These are phyloP conservation scores for Rhynchospora pubera DNA, from an alignment of 176 grass and related monocot genomes.

Conservation along the genomic window DNA sequence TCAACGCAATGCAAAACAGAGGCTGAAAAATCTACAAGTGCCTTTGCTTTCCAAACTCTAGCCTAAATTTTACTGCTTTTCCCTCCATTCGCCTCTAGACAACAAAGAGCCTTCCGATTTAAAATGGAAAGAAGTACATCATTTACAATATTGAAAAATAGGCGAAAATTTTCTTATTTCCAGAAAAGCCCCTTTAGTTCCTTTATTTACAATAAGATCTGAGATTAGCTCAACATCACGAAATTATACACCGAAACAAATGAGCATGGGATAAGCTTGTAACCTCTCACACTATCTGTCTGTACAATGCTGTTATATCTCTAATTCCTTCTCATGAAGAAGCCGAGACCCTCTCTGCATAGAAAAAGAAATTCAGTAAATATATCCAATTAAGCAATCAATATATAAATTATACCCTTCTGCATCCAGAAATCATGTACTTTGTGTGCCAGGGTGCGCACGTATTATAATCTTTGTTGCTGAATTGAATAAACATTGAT, in stretches of 20 bases:
- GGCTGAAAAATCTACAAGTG: constrained; percentile 68
- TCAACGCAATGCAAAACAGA: constrained; percentile 43
- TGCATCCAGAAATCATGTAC: too few species aligned
- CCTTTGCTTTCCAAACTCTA: constrained; percentile 63
- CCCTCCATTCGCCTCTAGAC: constrained; percentile 30
- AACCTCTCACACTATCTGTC: constrained; percentile 76
- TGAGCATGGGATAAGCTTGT: constrained; percentile 42
- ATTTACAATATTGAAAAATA: constrained; percentile 50
- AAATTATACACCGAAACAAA: constrained; percentile 47
- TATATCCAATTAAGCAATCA: neutral
- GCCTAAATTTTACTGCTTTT: constrained; percentile 33
- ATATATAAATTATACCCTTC: neutral
- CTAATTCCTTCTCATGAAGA: constrained; percentile 39
- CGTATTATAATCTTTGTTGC: neutral
- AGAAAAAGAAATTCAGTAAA: neutral
- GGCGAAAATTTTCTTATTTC: constrained; percentile 60
- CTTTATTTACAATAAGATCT: constrained; percentile 94
- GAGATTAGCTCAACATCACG: constrained; percentile 30
- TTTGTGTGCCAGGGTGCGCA: too few species aligned
- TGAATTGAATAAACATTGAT: neutral
- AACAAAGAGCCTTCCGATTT: constrained; percentile 27
- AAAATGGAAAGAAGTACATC: constrained; percentile 33
- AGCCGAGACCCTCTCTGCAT: constrained; percentile 34
- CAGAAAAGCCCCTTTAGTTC: constrained; percentile 36
- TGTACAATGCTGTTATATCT: constrained; percentile 68